Conservation (phyloP, 192 early-diverging fungal genomes). For the Coemansia sp. region DNA sequence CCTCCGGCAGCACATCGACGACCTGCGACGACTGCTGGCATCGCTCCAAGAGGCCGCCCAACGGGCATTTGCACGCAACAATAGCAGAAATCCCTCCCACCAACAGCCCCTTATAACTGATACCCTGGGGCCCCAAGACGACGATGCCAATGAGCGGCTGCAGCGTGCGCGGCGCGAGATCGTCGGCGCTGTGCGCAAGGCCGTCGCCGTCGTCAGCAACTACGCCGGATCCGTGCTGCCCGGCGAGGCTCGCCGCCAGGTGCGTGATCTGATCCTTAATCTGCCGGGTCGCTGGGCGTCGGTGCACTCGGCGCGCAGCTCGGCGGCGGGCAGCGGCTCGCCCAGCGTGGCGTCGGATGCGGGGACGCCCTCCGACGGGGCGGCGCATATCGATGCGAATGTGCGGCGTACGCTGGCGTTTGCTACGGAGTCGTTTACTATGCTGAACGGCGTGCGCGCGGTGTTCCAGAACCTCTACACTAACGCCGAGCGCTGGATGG, state of each 20-base stretch:
- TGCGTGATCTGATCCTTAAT: constrained; percentile 79
- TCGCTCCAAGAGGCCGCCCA: constrained; percentile 32
- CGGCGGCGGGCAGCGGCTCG: constrained; percentile 11
- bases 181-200: constrained; percentile 78
- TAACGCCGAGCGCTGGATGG: constrained; percentile 48
- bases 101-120: too few relatives aligned
- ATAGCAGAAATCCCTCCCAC: too few relatives aligned
- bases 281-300: constrained; percentile 72
- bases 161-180: constrained; percentile 75
- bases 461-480: constrained; percentile 35
- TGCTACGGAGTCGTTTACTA: constrained; percentile 48
- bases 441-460: constrained; percentile 37
- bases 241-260: constrained; percentile 73
- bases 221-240: constrained; percentile 86
- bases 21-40: constrained; percentile 59
- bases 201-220: constrained; percentile 82
- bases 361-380: neutral
- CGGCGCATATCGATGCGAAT: constrained; percentile 36
- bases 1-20: constrained; percentile 65
- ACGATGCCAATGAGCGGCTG: constrained; percentile 45
- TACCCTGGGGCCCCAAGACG: constrained; percentile 12
- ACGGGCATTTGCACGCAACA: neutral
- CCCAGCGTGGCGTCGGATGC: constrained; percentile 21
- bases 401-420: constrained; percentile 39
- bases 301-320: constrained; percentile 17